Evolutionary conservation across 345 rosid genomes (phyloP).

Genomic region (Acer saccharum): DNA sequence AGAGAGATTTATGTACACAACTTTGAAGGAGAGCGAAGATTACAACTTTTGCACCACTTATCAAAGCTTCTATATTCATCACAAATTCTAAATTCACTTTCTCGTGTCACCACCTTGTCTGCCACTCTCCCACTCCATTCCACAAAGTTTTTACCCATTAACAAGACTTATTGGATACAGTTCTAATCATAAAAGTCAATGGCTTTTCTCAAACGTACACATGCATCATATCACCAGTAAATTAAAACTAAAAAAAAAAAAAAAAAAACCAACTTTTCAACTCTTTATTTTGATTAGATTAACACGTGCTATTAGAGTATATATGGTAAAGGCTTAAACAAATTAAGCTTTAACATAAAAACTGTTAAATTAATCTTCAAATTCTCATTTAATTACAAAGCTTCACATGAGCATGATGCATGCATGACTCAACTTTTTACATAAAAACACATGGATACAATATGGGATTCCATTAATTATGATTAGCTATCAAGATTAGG

Average conservation of each 20-base stretch:
- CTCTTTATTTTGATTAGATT: background rate
- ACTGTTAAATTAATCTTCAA: background rate
- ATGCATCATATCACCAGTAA: background rate
- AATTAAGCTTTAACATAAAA: no score
- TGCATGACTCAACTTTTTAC: background rate
- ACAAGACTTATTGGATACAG: background rate
- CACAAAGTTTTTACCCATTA: background rate
- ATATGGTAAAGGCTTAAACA: background rate
- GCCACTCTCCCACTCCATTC: conserved; percentile 21
- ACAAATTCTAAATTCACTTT: conserved; percentile 10
- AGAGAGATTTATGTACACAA: background rate
- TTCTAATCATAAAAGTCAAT: conserved; percentile 6
- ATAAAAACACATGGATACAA: no score
- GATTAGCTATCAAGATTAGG: no score
- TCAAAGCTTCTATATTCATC: background rate
- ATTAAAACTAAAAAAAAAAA: no score
- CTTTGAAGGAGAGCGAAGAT: background rate
- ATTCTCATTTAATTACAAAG: background rate
- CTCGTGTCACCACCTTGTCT: conserved; percentile 30
- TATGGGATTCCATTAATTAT: no score
- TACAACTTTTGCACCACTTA: conserved; percentile 9
- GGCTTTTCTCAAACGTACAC: background rate
- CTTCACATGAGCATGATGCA: background rate
- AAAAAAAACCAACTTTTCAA: background rate
- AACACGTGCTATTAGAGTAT: background rate